phyloP scores from a whole-genome alignment of 2,329 filamentous ascomycete species.

The Venturia carpophila region DNA sequence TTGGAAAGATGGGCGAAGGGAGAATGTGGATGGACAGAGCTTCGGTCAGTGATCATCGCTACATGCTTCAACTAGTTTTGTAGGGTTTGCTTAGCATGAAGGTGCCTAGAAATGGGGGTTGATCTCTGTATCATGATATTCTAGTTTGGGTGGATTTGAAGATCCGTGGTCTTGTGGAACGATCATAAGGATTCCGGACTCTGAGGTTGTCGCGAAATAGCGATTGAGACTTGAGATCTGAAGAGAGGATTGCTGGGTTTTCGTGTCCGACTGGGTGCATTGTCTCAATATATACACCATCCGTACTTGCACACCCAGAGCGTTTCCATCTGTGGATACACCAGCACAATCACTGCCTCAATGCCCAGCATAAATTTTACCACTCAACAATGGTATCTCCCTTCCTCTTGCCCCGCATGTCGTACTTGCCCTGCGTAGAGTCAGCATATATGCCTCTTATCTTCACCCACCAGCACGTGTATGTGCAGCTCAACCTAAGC shows the following conservation, averaged over 20 bases:
- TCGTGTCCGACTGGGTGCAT: not conserved
- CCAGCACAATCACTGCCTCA: not conserved
- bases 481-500: not conserved
- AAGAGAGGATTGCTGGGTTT: not conserved
- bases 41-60: too few relatives aligned
- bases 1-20: too few relatives aligned
- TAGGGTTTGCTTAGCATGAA: too few relatives aligned
- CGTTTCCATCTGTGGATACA: not conserved
- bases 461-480: slow-evolving; percentile 22
- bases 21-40: too few relatives aligned
- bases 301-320: not conserved
- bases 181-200: too few relatives aligned
- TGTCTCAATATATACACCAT: slow-evolving; percentile 6
- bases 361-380: not conserved
- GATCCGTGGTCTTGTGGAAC: too few relatives aligned
- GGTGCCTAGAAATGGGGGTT: too few relatives aligned
- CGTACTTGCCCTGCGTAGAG: slow-evolving; percentile 64
- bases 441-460: slow-evolving; percentile 9
- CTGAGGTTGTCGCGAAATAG: too few relatives aligned
- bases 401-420: slow-evolving; percentile 78
- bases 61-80: too few relatives aligned
- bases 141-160: too few relatives aligned
- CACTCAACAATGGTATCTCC: slow-evolving; percentile 77
- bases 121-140: too few relatives aligned
- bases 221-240: not conserved